Conservation (phyloP, 176 grass and related monocot genomes). For the Miscanthus lutarioriparius region DNA sequence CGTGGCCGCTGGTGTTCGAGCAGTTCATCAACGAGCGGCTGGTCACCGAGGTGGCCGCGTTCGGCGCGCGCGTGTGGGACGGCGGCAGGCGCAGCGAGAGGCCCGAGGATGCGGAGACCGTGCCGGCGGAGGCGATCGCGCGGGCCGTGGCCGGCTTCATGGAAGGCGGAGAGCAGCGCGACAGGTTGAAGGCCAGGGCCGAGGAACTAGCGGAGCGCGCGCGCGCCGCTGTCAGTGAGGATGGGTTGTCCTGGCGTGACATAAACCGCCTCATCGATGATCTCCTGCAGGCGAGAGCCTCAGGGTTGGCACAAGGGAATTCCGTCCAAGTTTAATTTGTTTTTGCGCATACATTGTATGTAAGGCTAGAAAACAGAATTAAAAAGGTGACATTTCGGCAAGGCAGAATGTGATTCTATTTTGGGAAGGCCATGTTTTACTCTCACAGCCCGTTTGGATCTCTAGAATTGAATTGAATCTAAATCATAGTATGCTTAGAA, state of each 20-base stretch:
- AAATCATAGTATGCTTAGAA: too few species aligned
- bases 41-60: slow-evolving; percentile 53
- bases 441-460: too few species aligned
- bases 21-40: slow-evolving; percentile 93
- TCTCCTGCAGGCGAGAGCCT: slow-evolving; percentile 40
- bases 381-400: neutral
- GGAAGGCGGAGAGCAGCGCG: slow-evolving; percentile 33
- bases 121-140: slow-evolving; percentile 52
- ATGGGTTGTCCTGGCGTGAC: slow-evolving; percentile 57
- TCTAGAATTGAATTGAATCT: too few species aligned
- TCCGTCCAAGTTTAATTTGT: neutral
- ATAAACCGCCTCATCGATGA: slow-evolving; percentile 58
- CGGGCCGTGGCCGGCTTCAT: slow-evolving; percentile 52
- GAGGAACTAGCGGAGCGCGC: slow-evolving; percentile 42
- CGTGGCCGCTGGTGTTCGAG: slow-evolving; percentile 93
- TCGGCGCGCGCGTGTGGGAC: slow-evolving; percentile 60
- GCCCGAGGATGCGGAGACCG: slow-evolving; percentile 32
- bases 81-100: slow-evolving; percentile 46
- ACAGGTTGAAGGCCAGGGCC: slow-evolving; percentile 29
- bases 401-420: neutral
- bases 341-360: neutral
- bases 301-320: neutral
- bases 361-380: neutral
- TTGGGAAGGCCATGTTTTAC: too few species aligned
- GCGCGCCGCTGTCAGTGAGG: slow-evolving; percentile 35